These are phyloP conservation scores for Fusarium sublunatum DNA, from an alignment of 2,329 filamentous ascomycete genomes.

Conservation along the genomic window DNA sequence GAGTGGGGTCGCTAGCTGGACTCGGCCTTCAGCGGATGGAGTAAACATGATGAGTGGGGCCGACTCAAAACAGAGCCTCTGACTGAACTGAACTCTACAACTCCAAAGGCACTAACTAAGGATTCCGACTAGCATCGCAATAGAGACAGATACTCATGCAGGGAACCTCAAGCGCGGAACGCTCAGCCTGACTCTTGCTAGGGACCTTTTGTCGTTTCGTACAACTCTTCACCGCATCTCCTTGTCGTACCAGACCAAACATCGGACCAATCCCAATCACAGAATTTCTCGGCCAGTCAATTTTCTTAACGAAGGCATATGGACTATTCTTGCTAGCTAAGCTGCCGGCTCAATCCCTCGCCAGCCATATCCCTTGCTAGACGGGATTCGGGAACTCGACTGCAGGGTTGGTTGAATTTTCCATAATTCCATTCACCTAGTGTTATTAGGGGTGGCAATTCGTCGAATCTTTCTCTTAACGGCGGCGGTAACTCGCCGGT, in stretches of 20 bases:
- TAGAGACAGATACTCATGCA: conserved; percentile 22
- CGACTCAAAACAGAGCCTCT: conserved; percentile 40
- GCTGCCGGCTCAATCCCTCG: conserved; percentile 5
- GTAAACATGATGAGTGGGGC: conserved; percentile 21
- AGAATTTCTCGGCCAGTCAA: conserved; percentile 13
- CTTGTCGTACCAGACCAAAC: conserved; percentile 29
- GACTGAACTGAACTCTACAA: not conserved
- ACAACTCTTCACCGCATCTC: conserved; percentile 37
- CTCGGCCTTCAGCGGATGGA: conserved; percentile 25
- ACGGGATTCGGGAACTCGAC: too few relatives aligned
- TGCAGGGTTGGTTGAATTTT: too few relatives aligned
- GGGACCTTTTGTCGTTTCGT: conserved; percentile 4
- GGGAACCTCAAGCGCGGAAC: conserved; percentile 30
- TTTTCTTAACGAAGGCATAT: conserved; percentile 19
- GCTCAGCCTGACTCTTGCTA: conserved; percentile 7
- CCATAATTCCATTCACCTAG: too few relatives aligned
- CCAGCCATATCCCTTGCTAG: conserved; percentile 6
- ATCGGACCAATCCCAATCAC: conserved; percentile 10
- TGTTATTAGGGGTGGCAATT: too few relatives aligned
- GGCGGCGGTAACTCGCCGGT: too few relatives aligned
- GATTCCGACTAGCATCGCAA: conserved; percentile 4
- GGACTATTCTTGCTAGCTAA: conserved; percentile 15
- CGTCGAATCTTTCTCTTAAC: too few relatives aligned
- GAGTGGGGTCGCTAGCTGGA: conserved; percentile 15
- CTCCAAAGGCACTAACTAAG: conserved; percentile 11